Percentiles rank a stretch among this genome's conserved stretches.
phyloP scores from a whole-genome alignment of 345 rosid genomes.

The Excoecaria cochinchinensis region DNA sequence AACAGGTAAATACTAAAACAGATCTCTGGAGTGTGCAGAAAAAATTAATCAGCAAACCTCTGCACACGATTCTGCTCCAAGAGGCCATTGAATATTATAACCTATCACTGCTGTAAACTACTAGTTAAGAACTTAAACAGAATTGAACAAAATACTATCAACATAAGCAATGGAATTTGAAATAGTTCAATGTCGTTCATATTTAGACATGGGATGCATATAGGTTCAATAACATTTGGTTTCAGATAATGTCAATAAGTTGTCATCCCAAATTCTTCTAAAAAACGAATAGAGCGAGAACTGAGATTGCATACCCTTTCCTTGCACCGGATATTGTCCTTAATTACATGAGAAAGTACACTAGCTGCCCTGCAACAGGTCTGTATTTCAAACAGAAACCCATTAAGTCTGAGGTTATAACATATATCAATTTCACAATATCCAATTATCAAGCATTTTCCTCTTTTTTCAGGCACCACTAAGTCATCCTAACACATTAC shows the following conservation, averaged over 20 bases:
- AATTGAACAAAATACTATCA: background rate
- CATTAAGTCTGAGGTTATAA: constrained; percentile 12
- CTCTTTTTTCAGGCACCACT: background rate
- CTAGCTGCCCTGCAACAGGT: constrained; percentile 96
- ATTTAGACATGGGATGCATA: background rate
- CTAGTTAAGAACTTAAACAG: background rate
- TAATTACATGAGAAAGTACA: constrained; percentile 79
- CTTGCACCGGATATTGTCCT: constrained; percentile 77
- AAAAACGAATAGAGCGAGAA: background rate
- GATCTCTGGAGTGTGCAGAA: background rate
- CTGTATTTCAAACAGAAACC: constrained; percentile 45
- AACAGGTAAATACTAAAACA: background rate
- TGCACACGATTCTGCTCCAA: background rate
- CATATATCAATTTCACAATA: constrained; percentile 8
- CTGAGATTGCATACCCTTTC: constrained; percentile 61
- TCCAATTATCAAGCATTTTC: background rate
- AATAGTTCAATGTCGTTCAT: background rate
- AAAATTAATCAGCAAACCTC: background rate
- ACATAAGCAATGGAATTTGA: background rate
- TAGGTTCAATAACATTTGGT: background rate
- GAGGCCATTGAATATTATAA: background rate
- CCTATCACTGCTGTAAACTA: background rate
- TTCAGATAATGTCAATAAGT: background rate
- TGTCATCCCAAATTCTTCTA: constrained; percentile 5
- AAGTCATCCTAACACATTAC: constrained; percentile 34